phyloP scores from a whole-genome alignment of 768 basidiomycete genomes.

The Tylopilus plumbeoviolaceoides region DNA sequence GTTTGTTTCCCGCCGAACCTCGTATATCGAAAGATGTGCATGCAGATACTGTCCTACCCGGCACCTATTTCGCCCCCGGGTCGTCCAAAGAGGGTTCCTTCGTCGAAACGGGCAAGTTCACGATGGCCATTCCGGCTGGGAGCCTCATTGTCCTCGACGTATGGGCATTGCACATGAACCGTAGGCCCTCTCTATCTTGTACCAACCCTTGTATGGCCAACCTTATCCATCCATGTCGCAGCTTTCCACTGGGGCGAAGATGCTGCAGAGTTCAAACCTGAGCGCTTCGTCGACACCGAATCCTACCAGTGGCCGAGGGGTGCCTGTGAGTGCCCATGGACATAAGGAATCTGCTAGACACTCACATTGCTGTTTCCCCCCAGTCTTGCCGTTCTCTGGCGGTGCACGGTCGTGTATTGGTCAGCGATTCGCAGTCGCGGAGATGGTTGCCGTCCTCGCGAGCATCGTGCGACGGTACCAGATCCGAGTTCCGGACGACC shows the following conservation, averaged over 20 bases:
- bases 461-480: constrained; percentile 40
- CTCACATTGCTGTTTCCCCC: not conserved
- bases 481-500: constrained; percentile 36
- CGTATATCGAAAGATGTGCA: constrained; percentile 35
- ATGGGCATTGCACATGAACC: constrained; percentile 41
- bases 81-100: constrained; percentile 9
- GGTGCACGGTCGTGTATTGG: constrained; percentile 48
- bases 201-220: not conserved
- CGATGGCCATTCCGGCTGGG: constrained; percentile 37
- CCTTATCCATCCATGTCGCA: constrained; percentile 9
- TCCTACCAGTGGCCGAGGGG: constrained; percentile 47
- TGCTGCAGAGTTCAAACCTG: constrained; percentile 41
- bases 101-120: constrained; percentile 27
- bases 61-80: constrained; percentile 31
- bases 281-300: constrained; percentile 48
- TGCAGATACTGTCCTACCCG: constrained; percentile 34
- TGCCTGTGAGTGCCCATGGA: not conserved
- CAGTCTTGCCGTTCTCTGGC: constrained; percentile 42
- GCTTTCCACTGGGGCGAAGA: constrained; percentile 51
- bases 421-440: constrained; percentile 43
- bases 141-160: constrained; percentile 40
- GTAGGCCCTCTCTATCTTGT: constrained; percentile 27
- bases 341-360: not conserved
- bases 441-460: constrained; percentile 41
- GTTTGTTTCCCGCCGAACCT: constrained; percentile 37